These are phyloP conservation scores for Aspergillus olivimuriae DNA, from an alignment of 495 filamentous ascomycete species.

Conservation along the genomic window DNA sequence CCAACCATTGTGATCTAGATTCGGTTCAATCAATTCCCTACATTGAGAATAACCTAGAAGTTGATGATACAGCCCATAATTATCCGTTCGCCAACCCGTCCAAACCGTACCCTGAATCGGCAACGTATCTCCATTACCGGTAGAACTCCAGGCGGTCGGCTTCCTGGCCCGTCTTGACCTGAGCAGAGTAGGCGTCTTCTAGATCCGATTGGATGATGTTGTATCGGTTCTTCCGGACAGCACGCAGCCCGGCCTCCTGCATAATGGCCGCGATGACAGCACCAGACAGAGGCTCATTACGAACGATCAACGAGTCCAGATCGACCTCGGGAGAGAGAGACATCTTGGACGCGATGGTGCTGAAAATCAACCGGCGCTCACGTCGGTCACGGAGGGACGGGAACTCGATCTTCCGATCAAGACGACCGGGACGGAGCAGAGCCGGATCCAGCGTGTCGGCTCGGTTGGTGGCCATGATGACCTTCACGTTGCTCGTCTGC, in stretches of 20 bases:
- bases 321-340: conserved; percentile 93
- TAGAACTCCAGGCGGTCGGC: conserved; percentile 55
- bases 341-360: conserved; percentile 94
- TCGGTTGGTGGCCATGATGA: conserved; percentile 99
- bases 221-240: conserved; percentile 96
- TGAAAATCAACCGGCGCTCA: conserved; percentile 93
- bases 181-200: conserved; percentile 90
- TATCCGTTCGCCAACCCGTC: conserved; percentile 18
- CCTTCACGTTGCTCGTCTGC: conserved; percentile 96
- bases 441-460: conserved; percentile 96
- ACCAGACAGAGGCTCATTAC: conserved; percentile 91
- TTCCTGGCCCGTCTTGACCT: conserved; percentile 86
- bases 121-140: conserved; percentile 27
- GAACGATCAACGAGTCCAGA: conserved; percentile 87
- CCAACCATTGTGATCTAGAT: too few species aligned
- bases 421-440: conserved; percentile 84
- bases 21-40: conserved; percentile 23
- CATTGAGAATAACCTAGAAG: conserved; percentile 19
- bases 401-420: conserved; percentile 98
- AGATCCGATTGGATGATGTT: conserved; percentile 96
- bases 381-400: conserved; percentile 83
- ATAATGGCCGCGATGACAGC: conserved; percentile 98
- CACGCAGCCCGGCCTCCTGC: conserved; percentile 94
- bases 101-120: conserved; percentile 10
- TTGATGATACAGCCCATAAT: conserved; percentile 35